A percentile compares a stretch with the other conserved stretches of the same genome.
These are phyloP conservation scores for Hyaloscypha bicolor DNA, from an alignment of 495 filamentous ascomycete genomes.

Conservation along the genomic window DNA sequence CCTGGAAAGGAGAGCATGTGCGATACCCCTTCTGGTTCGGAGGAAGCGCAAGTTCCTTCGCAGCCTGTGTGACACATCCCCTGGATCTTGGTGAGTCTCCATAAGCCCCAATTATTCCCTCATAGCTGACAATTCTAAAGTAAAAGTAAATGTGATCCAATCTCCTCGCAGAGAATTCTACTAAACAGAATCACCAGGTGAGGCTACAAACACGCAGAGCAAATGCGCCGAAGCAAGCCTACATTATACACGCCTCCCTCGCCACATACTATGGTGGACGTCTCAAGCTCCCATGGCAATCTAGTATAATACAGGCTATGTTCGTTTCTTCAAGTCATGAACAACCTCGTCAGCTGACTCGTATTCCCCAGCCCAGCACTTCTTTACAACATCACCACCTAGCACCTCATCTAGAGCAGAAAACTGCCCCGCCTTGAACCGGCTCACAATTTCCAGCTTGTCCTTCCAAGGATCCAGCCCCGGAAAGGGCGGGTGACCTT, in stretches of 20 bases:
- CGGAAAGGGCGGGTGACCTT: constrained; percentile 30
- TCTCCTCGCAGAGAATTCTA: too few relatives aligned
- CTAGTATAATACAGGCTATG: too few relatives aligned
- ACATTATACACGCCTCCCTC: too few relatives aligned
- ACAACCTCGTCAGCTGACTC: not conserved
- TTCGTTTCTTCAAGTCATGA: constrained; percentile 6
- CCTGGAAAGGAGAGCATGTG: constrained; percentile 43
- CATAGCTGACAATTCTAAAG: too few relatives aligned
- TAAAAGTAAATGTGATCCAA: constrained; percentile 60
- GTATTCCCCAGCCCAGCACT: constrained; percentile 13
- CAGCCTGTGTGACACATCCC: constrained; percentile 87
- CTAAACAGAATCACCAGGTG: too few relatives aligned
- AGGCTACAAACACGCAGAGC: constrained; percentile 83
- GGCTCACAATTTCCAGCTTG: constrained; percentile 9
- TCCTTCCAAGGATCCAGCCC: constrained; percentile 26
- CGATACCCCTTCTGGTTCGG: constrained; percentile 94
- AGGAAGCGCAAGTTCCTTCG: constrained; percentile 86
- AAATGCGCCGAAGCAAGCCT: constrained; percentile 64
- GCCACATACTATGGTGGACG: too few relatives aligned
- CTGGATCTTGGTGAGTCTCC: constrained; percentile 67
- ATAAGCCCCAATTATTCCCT: too few relatives aligned
- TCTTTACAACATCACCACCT: constrained; percentile 9
- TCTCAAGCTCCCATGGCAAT: too few relatives aligned
- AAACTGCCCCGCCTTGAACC: too few relatives aligned
- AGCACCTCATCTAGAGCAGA: too few relatives aligned